A percentile compares a stretch with the other conserved stretches of the same genome.
phyloP scores from a whole-genome alignment of 169 alveolate species.

The Plasmodium cynomolgi region DNA sequence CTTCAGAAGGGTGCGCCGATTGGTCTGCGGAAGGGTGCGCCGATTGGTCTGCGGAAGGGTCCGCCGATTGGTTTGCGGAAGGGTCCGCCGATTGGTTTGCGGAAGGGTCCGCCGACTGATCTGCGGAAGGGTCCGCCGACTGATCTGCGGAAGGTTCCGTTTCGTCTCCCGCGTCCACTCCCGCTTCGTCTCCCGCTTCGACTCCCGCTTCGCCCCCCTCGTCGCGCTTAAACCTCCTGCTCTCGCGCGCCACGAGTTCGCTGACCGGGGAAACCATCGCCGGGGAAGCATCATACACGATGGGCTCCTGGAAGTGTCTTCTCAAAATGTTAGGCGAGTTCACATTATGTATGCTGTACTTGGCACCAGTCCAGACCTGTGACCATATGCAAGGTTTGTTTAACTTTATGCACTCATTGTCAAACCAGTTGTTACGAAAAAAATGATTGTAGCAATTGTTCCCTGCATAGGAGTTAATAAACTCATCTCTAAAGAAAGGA shows the following conservation, averaged over 20 bases:
- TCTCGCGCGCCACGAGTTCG: background rate
- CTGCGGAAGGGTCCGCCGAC: background rate
- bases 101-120: too few species aligned
- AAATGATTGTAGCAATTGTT: constrained; percentile 69
- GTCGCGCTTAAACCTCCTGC: background rate
- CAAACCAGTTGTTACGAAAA: constrained; percentile 69
- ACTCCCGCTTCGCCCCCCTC: background rate
- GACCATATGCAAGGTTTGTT: constrained; percentile 75
- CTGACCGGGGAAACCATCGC: background rate
- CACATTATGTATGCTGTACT: constrained; percentile 66
- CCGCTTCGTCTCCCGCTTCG: background rate
- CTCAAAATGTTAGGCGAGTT: constrained; percentile 25
- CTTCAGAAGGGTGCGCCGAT: background rate
- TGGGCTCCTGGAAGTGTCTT: constrained; percentile 19
- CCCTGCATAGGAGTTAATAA: constrained; percentile 71
- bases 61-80: too few species aligned
- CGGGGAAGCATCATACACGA: background rate
- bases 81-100: too few species aligned
- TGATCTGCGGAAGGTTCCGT: background rate
- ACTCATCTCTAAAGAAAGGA: constrained; percentile 38
- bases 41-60: too few species aligned
- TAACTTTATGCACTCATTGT: constrained; percentile 59
- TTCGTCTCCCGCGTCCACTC: background rate
- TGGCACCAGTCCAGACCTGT: constrained; percentile 75
- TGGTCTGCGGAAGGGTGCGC: background rate